Evolutionary conservation across 805 yeast species (phyloP), one percentile per base, ranked within the genome.

Genomic region (Myxozyma kluyveri): DNA sequence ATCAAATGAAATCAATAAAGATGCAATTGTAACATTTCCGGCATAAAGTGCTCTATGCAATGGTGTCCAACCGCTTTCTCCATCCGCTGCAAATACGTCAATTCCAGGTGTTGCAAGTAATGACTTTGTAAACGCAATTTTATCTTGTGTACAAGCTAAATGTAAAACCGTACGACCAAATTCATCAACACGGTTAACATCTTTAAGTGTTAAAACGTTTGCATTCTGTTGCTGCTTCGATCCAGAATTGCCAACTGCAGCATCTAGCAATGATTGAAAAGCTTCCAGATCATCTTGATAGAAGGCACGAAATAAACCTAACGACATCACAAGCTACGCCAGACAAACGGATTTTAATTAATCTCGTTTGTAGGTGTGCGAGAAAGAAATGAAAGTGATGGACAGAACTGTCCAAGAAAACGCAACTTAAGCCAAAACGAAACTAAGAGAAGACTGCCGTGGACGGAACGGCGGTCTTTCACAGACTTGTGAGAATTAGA

Each of bases 51-150:
- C 80, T 54, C 81, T 78, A 66, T 90, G 96, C 26, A 90, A 71
- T 23, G 88, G 80, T 39, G 86, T 85, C 84, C 95, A 89, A 1
- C 88, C 85, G 63, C 80, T 87, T 67, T 89, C 96, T 47, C 71
- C 72, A 66, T 90, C 96, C 1, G 72, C 68, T 0, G 76, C 61
- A 2, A 69, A 60, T 1, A 75, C 59, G 47, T 81, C 80, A 21
- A 78, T 63, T 17, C 75, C 74, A 6, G 76, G 73, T 56, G 77
- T 75, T 47, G 72, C 73, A 36, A 84, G 66, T 5, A 85, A 57
- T 21, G 70, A 70, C 6, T 67, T 62, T 17, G 86, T 68, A 23
- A 73, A 63, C 49, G 77, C 80, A 43, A 68, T 64, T 42, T 80
- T 70, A 54, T 83, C 80, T 41, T 75, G 57, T 31, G 79, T 65